Base-by-base conservation (phyloP, 768 basidiomycete species). In the Leccinum uliginosum region DNA sequence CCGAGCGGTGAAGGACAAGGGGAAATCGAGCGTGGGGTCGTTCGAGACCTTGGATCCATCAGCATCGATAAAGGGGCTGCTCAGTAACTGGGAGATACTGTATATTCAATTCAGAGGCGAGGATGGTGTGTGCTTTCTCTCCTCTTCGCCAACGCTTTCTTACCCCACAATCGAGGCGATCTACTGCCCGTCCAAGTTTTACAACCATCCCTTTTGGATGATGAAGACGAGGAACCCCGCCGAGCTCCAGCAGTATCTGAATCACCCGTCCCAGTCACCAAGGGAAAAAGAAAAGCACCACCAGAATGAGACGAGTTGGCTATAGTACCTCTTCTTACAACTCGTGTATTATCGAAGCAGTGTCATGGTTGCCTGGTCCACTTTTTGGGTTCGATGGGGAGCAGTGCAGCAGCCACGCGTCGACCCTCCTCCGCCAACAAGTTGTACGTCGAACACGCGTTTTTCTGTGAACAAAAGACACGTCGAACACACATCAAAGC, bases 361-460 rank as follows among this genome's bases (percentile, higher is more conserved):
- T 49, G 49, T n/a, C n/a, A n/a, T 34, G 14, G 47, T 44, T 79
- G 45, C 71, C 56, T 62, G 26, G 47, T 69, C 89, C 87, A 89
- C n/a, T 71, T 45, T 32, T 74, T 76, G 44, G 79, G 77, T 7
- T 75, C 71, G 17, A 85, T 61, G 4, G 94, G 93, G 19, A 95
- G 76, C n/a, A 97, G 72, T 2, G 94, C 95, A 14, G 91, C 94
- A 40, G 93, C 91, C 12, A 98, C 92, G 24, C 89, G 85, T 52
- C 96, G 79, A 7, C 96, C 96, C 73, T 99, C 96, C 70, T 99
- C 96, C 0, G 88, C 74, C 47, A 99, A 79, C 23, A 99, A 70
- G 71, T 99, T 98, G 72, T 94, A 99, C 0, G 96, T 98, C 26
- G 95, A 88, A 64, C 92, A 94, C 17, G 95, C 96, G 68, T 95